A percentile compares a stretch with the other conserved stretches of the same genome.
phyloP scores from a whole-genome alignment of 1,284 basidiomycete species.

The Ustilago hordei region DNA sequence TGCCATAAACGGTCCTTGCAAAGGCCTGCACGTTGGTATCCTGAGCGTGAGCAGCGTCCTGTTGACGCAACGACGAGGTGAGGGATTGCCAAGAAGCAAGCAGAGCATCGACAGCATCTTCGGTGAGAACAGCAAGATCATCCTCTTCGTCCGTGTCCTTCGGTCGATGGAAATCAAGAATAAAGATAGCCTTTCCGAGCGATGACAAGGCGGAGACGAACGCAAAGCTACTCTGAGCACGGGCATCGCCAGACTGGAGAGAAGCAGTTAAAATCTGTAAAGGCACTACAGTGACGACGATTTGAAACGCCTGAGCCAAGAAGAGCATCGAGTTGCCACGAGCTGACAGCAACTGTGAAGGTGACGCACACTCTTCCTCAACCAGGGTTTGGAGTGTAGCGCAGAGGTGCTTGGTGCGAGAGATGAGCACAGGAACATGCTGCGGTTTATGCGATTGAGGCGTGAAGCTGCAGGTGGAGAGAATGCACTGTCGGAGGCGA shows the following conservation, averaged over 20 bases:
- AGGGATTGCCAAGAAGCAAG: constrained; percentile 50
- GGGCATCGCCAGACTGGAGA: constrained; percentile 15
- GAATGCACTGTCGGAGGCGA: constrained; percentile 49
- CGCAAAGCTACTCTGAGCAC: constrained; percentile 21
- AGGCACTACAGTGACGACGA: constrained; percentile 39
- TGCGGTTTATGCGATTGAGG: constrained; percentile 43
- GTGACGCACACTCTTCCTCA: constrained; percentile 30
- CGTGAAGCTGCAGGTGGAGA: constrained; percentile 40
- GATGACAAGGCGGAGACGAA: constrained; percentile 47
- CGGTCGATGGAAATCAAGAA: constrained; percentile 49
- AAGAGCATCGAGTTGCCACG: constrained; percentile 54
- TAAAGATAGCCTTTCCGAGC: constrained; percentile 42
- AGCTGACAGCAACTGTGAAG: constrained; percentile 26
- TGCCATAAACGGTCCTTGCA: constrained; percentile 39
- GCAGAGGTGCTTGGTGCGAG: constrained; percentile 41
- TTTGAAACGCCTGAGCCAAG: constrained; percentile 44
- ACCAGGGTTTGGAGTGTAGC: constrained; percentile 43
- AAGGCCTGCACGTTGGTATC: constrained; percentile 34
- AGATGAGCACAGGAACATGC: constrained; percentile 35
- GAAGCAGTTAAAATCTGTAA: constrained; percentile 37
- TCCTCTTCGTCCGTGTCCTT: constrained; percentile 52
- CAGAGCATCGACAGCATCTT: constrained; percentile 48
- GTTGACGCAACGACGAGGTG: constrained; percentile 27
- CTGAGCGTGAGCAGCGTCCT: constrained; percentile 23
- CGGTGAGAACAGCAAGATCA: constrained; percentile 50